These are phyloP conservation scores for Aspergillus quadrilineatus DNA, from an alignment of 2,329 filamentous ascomycete species.

Conservation along the genomic window DNA sequence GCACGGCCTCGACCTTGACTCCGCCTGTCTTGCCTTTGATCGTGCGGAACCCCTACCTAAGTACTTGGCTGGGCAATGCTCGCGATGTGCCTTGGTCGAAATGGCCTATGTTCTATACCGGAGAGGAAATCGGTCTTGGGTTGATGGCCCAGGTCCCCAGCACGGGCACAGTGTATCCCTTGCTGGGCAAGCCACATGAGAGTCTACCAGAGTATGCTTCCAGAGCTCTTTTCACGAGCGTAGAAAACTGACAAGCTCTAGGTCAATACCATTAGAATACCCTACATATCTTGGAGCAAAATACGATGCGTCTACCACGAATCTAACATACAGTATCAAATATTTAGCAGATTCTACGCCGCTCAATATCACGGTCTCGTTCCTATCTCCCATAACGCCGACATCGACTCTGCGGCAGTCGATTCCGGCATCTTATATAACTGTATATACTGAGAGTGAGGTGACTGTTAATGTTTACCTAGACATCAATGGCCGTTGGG, in stretches of 20 bases:
- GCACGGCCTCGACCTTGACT: conserved; percentile 53
- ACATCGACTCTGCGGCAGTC: conserved; percentile 77
- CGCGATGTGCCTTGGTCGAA: conserved; percentile 73
- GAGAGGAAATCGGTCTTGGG: conserved; percentile 64
- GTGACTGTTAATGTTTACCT: conserved; percentile 64
- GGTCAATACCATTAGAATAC: conserved; percentile 58
- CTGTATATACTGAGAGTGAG: conserved; percentile 65
- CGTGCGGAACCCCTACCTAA: conserved; percentile 75
- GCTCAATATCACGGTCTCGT: conserved; percentile 61
- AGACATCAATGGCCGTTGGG: conserved; percentile 75
- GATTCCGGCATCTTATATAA: conserved; percentile 78
- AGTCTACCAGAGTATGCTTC: conserved; percentile 51
- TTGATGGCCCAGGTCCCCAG: conserved; percentile 62
- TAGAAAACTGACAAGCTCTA: conserved; percentile 2
- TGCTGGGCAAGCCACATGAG: conserved; percentile 66
- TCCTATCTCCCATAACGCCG: conserved; percentile 75
- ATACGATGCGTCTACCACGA: conserved; percentile 70
- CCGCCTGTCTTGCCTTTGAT: conserved; percentile 70
- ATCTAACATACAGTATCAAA: conserved; percentile 63
- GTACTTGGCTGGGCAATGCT: conserved; percentile 71
- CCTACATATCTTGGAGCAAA: conserved; percentile 60
- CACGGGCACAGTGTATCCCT: conserved; percentile 60
- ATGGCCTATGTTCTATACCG: conserved; percentile 87
- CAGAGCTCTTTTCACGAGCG: neutral
- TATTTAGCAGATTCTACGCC: conserved; percentile 39